These are phyloP conservation scores for Phaseolus lunatus DNA, from an alignment of 306 rosid genomes.

Conservation along the genomic window DNA sequence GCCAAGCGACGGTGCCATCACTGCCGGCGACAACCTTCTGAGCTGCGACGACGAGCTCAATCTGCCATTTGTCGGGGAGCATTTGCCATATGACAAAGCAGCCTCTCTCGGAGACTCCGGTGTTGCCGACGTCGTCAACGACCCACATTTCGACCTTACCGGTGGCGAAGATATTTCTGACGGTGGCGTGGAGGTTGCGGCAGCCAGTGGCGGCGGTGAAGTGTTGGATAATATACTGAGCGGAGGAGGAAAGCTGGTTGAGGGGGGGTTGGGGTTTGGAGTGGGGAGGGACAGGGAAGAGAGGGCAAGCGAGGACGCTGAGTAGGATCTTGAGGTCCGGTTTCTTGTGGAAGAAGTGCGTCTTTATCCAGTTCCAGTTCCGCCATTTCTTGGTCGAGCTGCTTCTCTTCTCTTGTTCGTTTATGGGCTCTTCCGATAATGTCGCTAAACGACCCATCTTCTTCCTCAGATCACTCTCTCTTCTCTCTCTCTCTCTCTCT, in stretches of 20 bases:
- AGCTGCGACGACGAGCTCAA: conserved; percentile 72
- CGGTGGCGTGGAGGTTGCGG: conserved; percentile 71
- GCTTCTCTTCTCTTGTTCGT: conserved; percentile 46
- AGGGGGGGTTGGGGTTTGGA: conserved; percentile 38
- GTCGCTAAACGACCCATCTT: conserved; percentile 72
- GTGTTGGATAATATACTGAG: conserved; percentile 81
- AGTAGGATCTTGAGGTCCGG: conserved; percentile 78
- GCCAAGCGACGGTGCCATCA: conserved; percentile 85
- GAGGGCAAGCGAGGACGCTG: conserved; percentile 87
- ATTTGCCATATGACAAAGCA: conserved; percentile 95
- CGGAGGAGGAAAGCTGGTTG: conserved; percentile 67
- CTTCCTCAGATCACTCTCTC: neutral
- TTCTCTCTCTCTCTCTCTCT: neutral
- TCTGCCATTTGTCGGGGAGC: conserved; percentile 82
- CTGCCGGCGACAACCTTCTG: conserved; percentile 82
- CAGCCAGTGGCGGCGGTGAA: conserved; percentile 86
- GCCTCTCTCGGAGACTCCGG: conserved; percentile 60
- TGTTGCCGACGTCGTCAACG: conserved; percentile 59
- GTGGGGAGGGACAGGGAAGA: conserved; percentile 67
- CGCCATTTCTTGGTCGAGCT: conserved; percentile 59
- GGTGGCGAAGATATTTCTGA: conserved; percentile 71
- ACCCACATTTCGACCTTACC: conserved; percentile 77
- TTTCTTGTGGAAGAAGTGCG: conserved; percentile 67
- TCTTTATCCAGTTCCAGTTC: conserved; percentile 79
- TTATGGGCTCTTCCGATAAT: conserved; percentile 77